Conservation (phyloP, 2,329 filamentous ascomycete species). For the Colletotrichum endophyticum region DNA sequence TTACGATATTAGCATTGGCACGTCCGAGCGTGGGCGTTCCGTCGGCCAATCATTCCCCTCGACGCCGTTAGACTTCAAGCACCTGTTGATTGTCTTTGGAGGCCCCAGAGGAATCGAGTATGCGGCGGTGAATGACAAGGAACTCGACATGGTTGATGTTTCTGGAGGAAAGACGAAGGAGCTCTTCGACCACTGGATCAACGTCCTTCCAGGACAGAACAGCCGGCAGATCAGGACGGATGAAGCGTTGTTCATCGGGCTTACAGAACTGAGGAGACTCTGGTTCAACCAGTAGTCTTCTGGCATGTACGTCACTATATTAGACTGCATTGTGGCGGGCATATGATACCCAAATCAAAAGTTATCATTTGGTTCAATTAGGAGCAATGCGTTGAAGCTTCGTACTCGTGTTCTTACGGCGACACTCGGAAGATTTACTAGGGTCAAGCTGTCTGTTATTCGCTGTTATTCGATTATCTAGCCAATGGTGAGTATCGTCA, state of each 20-base stretch:
- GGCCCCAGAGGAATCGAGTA: constrained; percentile 81
- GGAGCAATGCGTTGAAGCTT: fast-evolving
- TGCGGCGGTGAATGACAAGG: constrained; percentile 67
- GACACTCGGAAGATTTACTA: no score
- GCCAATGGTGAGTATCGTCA: no score
- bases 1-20: constrained; percentile 84
- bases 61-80: constrained; percentile 60
- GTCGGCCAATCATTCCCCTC: constrained; percentile 50
- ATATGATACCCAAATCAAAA: constrained; percentile 20
- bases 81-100: constrained; percentile 80
- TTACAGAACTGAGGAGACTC: constrained; percentile 69
- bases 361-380: neutral
- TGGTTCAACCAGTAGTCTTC: constrained; percentile 44
- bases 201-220: constrained; percentile 80
- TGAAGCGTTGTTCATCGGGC: constrained; percentile 79
- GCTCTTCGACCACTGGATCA: constrained; percentile 85
- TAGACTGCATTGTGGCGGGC: neutral
- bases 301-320: neutral
- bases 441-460: no score
- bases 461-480: no score
- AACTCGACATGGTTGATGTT: constrained; percentile 65
- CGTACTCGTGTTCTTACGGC: fast-evolving
- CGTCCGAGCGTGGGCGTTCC: constrained; percentile 75
- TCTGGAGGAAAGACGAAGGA: constrained; percentile 64
- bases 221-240: constrained; percentile 84